phyloP scores from a whole-genome alignment of 306 rosid genomes.

The Phaseolus lunatus region DNA sequence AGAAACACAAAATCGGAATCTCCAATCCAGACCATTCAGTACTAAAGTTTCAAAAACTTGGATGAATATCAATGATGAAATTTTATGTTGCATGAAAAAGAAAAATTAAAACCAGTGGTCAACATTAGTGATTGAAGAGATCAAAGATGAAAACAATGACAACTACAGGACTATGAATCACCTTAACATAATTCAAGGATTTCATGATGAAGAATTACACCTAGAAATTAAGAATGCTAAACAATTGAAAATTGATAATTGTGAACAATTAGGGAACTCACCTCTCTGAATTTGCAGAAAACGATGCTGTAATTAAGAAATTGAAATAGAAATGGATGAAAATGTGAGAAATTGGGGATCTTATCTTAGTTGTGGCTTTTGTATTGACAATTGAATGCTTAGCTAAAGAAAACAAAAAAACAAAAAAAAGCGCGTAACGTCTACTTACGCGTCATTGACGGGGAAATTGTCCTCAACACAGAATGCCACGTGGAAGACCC shows the following conservation, averaged over 20 bases:
- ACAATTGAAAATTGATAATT: background rate
- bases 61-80: background rate
- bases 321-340: background rate
- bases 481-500: conserved; percentile 30
- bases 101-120: background rate
- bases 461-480: background rate
- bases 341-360: conserved; percentile 22
- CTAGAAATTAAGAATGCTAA: background rate
- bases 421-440: conserved; percentile 31
- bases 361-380: background rate
- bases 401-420: background rate
- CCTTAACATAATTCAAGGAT: background rate
- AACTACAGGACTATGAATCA: background rate
- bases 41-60: conserved; percentile 17
- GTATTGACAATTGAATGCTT: background rate
- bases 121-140: background rate
- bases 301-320: conserved; percentile 17
- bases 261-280: conserved; percentile 19
- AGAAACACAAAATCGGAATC: background rate
- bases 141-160: background rate
- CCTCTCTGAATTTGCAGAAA: conserved; percentile 30
- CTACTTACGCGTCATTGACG: conserved; percentile 38
- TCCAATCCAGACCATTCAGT: background rate
- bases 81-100: conserved; percentile 1
- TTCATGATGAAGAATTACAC: background rate